phyloP scores from a whole-genome alignment of 129 eudicot species.

The Flaveria brownii region DNA sequence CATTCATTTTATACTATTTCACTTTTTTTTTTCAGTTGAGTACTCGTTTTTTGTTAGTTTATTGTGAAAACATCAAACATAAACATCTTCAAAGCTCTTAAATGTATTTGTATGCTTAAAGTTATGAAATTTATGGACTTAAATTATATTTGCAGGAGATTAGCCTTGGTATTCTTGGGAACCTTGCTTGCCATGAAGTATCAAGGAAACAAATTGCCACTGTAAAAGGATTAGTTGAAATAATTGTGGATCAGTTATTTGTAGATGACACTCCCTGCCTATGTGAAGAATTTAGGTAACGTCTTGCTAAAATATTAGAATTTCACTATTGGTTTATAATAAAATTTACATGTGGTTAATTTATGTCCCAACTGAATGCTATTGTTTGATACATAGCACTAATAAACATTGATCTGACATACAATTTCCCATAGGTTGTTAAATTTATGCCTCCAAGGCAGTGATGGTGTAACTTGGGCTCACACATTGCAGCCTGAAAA shows the following conservation, averaged over 20 bases:
- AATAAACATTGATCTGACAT: constrained; percentile 19
- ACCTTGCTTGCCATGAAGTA: constrained; percentile 90
- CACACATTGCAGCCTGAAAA: constrained; percentile 62
- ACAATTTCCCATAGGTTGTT: constrained; percentile 50
- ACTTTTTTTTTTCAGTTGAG: not conserved
- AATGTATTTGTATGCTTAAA: not conserved
- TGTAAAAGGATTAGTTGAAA: constrained; percentile 59
- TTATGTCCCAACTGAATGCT: not conserved
- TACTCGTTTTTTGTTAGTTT: not conserved
- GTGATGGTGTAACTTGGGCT: constrained; percentile 66
- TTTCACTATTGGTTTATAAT: constrained; percentile 7
- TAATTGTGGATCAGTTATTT: constrained; percentile 71
- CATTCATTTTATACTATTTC: not conserved
- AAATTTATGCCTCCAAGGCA: constrained; percentile 77
- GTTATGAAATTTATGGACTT: not conserved
- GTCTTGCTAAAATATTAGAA: not conserved
- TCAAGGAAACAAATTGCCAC: constrained; percentile 50
- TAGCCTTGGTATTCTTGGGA: constrained; percentile 89
- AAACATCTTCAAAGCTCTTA: not conserved
- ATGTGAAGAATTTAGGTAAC: constrained; percentile 80
- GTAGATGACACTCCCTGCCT: constrained; percentile 79
- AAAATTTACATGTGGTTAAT: not conserved
- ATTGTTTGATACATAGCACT: not conserved
- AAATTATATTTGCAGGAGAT: constrained; percentile 58
- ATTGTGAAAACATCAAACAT: constrained; percentile 1